These are phyloP conservation scores for Onygenales sp. DNA, from an alignment of 2,329 filamentous ascomycete genomes.

Conservation along the genomic window DNA sequence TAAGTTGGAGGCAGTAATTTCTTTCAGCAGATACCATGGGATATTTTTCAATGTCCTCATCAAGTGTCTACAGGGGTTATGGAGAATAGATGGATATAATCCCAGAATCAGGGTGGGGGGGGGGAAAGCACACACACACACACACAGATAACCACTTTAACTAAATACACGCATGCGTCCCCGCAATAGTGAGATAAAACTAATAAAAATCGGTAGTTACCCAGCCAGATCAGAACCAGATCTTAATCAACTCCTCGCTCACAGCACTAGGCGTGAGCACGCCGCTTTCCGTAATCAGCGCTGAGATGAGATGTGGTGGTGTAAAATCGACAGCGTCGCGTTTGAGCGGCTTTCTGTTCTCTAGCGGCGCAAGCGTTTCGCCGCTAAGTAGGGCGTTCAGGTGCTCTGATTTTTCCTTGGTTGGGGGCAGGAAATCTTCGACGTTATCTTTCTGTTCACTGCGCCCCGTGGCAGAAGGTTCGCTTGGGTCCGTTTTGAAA, in stretches of 20 bases:
- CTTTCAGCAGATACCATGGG: too few species aligned
- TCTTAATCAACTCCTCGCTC: slow-evolving; percentile 59
- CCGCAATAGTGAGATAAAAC: too few species aligned
- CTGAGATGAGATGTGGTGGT: slow-evolving; percentile 53
- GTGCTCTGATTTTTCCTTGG: slow-evolving; percentile 9
- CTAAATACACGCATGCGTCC: too few species aligned
- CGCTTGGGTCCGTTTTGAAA: slow-evolving; percentile 50
- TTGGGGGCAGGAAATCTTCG: background rate
- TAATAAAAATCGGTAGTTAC: too few species aligned
- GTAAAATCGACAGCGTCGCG: slow-evolving; percentile 37
- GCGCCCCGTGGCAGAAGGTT: slow-evolving; percentile 1
- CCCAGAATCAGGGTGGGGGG: too few species aligned
- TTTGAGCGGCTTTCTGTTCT: slow-evolving; percentile 1
- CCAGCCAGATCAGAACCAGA: slow-evolving; percentile 35
- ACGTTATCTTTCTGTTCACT: background rate
- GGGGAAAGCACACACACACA: too few species aligned
- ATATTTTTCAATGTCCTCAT: too few species aligned
- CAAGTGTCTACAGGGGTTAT: too few species aligned
- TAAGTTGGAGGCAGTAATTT: too few species aligned
- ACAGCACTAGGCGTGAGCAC: slow-evolving; percentile 56
- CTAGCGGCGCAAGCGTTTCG: background rate
- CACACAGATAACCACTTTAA: too few species aligned
- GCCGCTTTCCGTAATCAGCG: slow-evolving; percentile 56
- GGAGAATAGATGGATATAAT: too few species aligned
- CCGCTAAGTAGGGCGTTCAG: slow-evolving; percentile 12